Conservation (phyloP, 306 rosid species). For the Gillenia trifoliata region DNA sequence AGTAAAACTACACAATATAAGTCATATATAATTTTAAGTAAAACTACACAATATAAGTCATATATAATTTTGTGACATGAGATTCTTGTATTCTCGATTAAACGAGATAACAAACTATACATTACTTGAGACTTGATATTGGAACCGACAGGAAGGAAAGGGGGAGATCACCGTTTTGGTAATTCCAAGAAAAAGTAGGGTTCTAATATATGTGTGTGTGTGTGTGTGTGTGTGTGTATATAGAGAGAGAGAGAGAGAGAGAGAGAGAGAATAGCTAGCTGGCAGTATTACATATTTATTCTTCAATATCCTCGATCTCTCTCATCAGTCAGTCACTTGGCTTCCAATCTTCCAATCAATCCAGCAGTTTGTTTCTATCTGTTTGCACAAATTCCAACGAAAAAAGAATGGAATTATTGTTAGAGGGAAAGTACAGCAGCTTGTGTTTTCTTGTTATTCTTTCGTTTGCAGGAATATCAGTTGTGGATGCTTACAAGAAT, state of each 20-base stretch:
- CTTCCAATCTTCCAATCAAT: too few relatives aligned
- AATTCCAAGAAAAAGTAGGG: neutral
- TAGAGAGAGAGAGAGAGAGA: too few relatives aligned
- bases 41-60: too few relatives aligned
- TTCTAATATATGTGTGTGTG: too few relatives aligned
- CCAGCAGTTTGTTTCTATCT: neutral
- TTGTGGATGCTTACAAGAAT: conserved; percentile 68
- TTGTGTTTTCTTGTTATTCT: neutral
- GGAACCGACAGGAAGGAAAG: neutral
- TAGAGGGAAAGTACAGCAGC: neutral
- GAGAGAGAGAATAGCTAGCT: too few relatives aligned
- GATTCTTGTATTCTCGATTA: too few relatives aligned
- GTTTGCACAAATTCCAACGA: neutral
- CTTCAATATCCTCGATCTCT: neutral
- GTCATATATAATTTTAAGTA: too few relatives aligned
- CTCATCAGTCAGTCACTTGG: too few relatives aligned
- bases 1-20: too few relatives aligned
- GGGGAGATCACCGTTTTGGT: neutral
- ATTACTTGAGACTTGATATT: neutral
- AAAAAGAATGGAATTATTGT: neutral
- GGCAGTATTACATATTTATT: neutral
- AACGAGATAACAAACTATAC: too few relatives aligned
- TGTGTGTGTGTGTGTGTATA: too few relatives aligned
- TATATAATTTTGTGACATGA: too few relatives aligned
- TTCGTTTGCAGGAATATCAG: conserved; percentile 14